These are phyloP conservation scores for Parasarocladium wereldwijsianum DNA, from an alignment of 2,329 filamentous ascomycete species.

Conservation along the genomic window DNA sequence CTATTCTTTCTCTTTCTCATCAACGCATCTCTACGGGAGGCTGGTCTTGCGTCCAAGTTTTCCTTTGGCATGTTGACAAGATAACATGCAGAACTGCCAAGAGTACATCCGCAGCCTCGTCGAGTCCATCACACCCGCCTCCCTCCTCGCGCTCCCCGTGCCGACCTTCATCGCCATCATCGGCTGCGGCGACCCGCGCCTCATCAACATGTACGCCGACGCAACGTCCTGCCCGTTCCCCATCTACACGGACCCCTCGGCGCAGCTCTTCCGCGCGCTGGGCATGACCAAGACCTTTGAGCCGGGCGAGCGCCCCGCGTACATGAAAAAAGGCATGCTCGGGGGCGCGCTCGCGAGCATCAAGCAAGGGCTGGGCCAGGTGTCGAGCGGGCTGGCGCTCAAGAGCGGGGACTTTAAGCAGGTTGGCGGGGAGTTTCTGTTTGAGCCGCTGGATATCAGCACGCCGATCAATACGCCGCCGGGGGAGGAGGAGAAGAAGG, in stretches of 20 bases:
- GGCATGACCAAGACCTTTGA: conserved; percentile 53
- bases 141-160: conserved; percentile 33
- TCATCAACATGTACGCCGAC: conserved; percentile 52
- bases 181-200: conserved; percentile 53
- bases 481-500: conserved; percentile 16
- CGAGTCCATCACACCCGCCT: conserved; percentile 36
- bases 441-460: conserved; percentile 37
- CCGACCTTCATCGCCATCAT: conserved; percentile 53
- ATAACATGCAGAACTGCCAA: conserved; percentile 50
- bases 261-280: conserved; percentile 49
- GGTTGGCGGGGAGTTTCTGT: conserved; percentile 68
- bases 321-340: conserved; percentile 42
- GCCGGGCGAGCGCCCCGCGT: conserved; percentile 45
- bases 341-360: conserved; percentile 36
- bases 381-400: conserved; percentile 40
- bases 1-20: no score
- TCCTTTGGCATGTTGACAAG: not conserved
- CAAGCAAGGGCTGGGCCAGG: conserved; percentile 42
- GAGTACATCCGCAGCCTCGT: conserved; percentile 54
- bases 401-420: conserved; percentile 53
- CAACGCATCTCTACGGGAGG: no score
- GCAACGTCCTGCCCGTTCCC: conserved; percentile 53
- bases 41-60: conserved; percentile 4
- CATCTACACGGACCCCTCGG: conserved; percentile 63
- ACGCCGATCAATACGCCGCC: conserved; percentile 31